These are phyloP conservation scores for Elymus sibiricus DNA, from an alignment of 176 grass and related monocot genomes.

Conservation along the genomic window DNA sequence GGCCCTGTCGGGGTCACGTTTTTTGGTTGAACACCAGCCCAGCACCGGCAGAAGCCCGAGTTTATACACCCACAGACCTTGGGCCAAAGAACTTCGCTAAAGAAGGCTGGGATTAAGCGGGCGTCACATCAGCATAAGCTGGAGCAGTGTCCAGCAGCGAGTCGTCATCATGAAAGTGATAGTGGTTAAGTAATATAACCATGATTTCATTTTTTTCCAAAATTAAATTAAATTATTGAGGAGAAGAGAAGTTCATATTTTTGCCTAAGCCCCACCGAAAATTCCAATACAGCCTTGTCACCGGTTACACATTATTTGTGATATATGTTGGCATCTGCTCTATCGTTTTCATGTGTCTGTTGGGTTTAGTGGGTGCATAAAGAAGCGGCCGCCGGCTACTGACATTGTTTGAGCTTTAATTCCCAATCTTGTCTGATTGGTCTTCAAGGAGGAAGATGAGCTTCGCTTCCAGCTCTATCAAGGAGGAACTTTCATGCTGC, in stretches of 20 bases:
- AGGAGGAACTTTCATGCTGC: neutral
- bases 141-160: constrained; percentile 18
- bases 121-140: constrained; percentile 19
- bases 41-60: neutral
- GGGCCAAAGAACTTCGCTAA: neutral
- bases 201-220: neutral
- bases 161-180: constrained; percentile 14
- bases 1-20: constrained; percentile 7
- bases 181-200: neutral
- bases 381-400: neutral
- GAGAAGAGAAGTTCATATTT: neutral
- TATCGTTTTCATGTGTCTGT: neutral
- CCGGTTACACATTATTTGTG: neutral
- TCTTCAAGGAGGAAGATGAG: neutral
- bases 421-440: neutral
- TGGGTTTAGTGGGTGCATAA: neutral
- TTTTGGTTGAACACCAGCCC: constrained; percentile 10
- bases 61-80: neutral
- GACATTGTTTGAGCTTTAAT: neutral
- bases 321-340: neutral
- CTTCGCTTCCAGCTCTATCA: constrained; percentile 20
- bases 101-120: neutral
- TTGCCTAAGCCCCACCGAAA: neutral
- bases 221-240: constrained; percentile 16
- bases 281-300: neutral